Evolutionary conservation across 139 green algal species (phyloP), one percentile per base, ranked within the genome.

Genomic region (Chlamydomonas sp.): DNA sequence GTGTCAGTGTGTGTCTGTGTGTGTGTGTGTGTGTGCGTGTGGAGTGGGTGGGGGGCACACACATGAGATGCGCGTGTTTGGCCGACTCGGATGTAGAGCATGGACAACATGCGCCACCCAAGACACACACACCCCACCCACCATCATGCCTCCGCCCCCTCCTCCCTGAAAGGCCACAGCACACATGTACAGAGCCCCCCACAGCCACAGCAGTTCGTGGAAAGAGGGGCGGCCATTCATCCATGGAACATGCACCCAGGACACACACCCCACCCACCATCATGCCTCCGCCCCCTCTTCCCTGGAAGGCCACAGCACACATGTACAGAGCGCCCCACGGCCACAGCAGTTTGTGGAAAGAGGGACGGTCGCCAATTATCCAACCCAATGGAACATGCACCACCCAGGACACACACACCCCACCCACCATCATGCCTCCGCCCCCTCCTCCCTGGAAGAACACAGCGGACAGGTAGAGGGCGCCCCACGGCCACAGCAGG

Each of bases 11-110:
- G n/a, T n/a, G n/a, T n/a, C n/a, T n/a, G n/a, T n/a, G n/a, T n/a
- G n/a, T n/a, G n/a, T n/a, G n/a, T n/a, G n/a, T n/a, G n/a, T n/a
- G n/a, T n/a, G n/a, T n/a, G n/a, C n/a, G n/a, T n/a, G n/a, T n/a
- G n/a, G n/a, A n/a, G 85, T n/a, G n/a, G n/a, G n/a, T n/a, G n/a
- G n/a, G n/a, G n/a, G n/a, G n/a, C n/a, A n/a, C n/a, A n/a, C n/a
- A n/a, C n/a, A n/a, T n/a, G 48, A 78, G 60, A 90, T 86, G 61
- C 85, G 78, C 74, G 67, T 82, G 73, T 72, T 85, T 0, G 80
- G n/a, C n/a, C n/a, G n/a, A n/a, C n/a, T n/a, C n/a, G n/a, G n/a
- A n/a, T n/a, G n/a, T n/a, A 64, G 26, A 36, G 54, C 22, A 54
- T 26, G 43, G 43, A 54, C 43, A 54, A 16, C 43, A 57, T 57